A percentile compares a stretch with the other conserved stretches of the same genome.
Conservation (phyloP, 306 rosid species). For the Comarum palustre region DNA sequence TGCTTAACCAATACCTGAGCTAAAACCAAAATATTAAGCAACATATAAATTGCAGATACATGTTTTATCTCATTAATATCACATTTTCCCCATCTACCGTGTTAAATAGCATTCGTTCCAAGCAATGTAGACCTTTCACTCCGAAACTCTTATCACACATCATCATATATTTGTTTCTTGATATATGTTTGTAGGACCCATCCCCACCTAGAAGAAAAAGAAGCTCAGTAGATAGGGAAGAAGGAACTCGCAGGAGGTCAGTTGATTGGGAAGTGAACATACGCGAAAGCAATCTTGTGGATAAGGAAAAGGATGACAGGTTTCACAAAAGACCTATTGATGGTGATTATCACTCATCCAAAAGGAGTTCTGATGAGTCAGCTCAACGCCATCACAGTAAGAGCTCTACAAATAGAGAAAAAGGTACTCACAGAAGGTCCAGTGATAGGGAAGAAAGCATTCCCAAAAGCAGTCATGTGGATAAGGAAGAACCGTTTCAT, state of each 20-base stretch:
- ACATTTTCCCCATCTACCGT: neutral
- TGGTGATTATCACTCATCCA: slow-evolving; percentile 27
- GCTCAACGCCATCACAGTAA: slow-evolving; percentile 30
- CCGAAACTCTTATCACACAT: neutral
- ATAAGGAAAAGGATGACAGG: slow-evolving; percentile 29
- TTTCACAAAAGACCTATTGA: slow-evolving; percentile 29
- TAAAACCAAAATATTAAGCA: neutral
- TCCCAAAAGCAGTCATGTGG: slow-evolving; percentile 24
- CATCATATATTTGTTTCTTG: neutral
- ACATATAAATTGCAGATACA: neutral
- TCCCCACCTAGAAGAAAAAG: slow-evolving; percentile 74
- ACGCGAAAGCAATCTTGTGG: slow-evolving; percentile 23
- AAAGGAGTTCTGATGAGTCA: slow-evolving; percentile 22
- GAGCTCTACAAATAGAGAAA: slow-evolving; percentile 39
- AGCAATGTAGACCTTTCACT: slow-evolving; percentile 7
- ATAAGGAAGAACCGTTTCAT: slow-evolving; percentile 23
- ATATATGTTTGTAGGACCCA: slow-evolving; percentile 49
- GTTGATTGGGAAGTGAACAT: slow-evolving; percentile 28
- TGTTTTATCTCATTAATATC: no score
- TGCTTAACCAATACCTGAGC: neutral
- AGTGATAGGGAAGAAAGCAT: slow-evolving; percentile 28
- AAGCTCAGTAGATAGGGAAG: slow-evolving; percentile 36
- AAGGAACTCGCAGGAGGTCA: slow-evolving; percentile 35
- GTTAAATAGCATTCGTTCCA: neutral
- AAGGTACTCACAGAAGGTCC: slow-evolving; percentile 34